phyloP scores from a whole-genome alignment of 139 green algal genomes.

The Picochlorum sp. region DNA sequence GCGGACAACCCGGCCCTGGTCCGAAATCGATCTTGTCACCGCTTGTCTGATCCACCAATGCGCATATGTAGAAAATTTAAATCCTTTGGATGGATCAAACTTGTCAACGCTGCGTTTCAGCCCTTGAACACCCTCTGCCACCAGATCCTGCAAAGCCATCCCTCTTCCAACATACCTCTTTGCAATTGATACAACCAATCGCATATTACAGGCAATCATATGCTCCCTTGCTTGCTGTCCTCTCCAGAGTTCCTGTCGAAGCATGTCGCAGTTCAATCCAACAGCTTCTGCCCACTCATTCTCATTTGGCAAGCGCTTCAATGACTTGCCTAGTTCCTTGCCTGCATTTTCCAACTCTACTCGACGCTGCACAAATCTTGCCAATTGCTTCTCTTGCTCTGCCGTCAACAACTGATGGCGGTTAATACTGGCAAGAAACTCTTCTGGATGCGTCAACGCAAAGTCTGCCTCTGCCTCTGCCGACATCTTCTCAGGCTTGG shows the following conservation, averaged over 20 bases:
- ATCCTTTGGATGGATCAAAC: conserved; percentile 84
- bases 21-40: conserved; percentile 45
- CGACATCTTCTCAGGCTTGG: too few species aligned
- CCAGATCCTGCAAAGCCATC: conserved; percentile 63
- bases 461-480: too few species aligned
- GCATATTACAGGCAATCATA: conserved; percentile 89
- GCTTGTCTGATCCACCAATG: conserved; percentile 96
- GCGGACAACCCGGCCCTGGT: conserved; percentile 58
- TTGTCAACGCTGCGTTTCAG: conserved; percentile 77
- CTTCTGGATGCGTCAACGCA: background rate
- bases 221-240: conserved; percentile 55
- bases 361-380: conserved; percentile 57
- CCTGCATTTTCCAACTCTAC: conserved; percentile 49
- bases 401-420: conserved; percentile 38
- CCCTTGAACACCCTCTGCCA: conserved; percentile 73
- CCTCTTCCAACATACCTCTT: conserved; percentile 66
- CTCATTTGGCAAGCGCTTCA: conserved; percentile 37
- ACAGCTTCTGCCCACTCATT: conserved; percentile 49
- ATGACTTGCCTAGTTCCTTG: conserved; percentile 21
- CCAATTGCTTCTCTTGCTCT: conserved; percentile 69
- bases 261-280: conserved; percentile 9
- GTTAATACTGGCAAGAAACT: conserved; percentile 6
- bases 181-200: conserved; percentile 85
- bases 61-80: conserved; percentile 95
- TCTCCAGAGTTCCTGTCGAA: conserved; percentile 29